Evolutionary conservation across 495 filamentous ascomycete genomes (phyloP).

Genomic region (Penicillium canescens): DNA sequence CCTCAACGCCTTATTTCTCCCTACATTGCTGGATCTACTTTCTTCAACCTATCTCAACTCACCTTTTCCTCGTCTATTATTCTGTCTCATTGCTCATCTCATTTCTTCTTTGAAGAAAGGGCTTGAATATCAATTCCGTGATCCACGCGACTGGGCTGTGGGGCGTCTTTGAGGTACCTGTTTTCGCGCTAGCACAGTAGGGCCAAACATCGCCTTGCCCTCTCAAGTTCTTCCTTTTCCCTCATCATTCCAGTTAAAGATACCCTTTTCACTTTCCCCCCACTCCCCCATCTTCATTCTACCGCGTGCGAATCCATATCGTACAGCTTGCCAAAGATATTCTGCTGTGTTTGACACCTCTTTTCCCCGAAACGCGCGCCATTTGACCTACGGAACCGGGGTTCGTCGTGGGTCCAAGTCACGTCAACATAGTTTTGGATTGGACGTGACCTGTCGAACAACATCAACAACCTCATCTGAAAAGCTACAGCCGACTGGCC

Average conservation of each 20-base stretch:
- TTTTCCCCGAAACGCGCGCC: conserved; percentile 26
- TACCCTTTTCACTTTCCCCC: conserved; percentile 26
- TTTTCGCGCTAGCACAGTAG: conserved; percentile 50
- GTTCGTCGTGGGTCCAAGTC: conserved; percentile 21
- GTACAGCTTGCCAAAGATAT: conserved; percentile 15
- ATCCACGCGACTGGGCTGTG: conserved; percentile 40
- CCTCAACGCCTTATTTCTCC: conserved; percentile 10
- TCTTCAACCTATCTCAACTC: conserved; percentile 3
- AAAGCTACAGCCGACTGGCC: conserved; percentile 25
- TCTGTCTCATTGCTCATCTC: conserved; percentile 5
- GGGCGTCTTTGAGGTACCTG: conserved; percentile 39
- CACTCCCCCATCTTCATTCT: conserved; percentile 9
- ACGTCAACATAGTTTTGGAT: conserved; percentile 7
- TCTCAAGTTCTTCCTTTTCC: conserved; percentile 44
- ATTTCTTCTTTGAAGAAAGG: background rate
- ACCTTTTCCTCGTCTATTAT: conserved; percentile 11
- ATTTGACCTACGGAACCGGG: conserved; percentile 20
- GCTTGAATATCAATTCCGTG: background rate
- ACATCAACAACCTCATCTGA: conserved; percentile 28
- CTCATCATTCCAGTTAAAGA: conserved; percentile 42
- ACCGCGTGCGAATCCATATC: conserved; percentile 8
- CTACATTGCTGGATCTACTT: conserved; percentile 30
- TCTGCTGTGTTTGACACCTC: conserved; percentile 14
- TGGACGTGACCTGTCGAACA: conserved; percentile 6
- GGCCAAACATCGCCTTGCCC: conserved; percentile 51